A percentile compares a stretch with the other conserved stretches of the same genome.
phyloP scores from a whole-genome alignment of 1,284 basidiomycete species.

The Chondrostereum purpureum region DNA sequence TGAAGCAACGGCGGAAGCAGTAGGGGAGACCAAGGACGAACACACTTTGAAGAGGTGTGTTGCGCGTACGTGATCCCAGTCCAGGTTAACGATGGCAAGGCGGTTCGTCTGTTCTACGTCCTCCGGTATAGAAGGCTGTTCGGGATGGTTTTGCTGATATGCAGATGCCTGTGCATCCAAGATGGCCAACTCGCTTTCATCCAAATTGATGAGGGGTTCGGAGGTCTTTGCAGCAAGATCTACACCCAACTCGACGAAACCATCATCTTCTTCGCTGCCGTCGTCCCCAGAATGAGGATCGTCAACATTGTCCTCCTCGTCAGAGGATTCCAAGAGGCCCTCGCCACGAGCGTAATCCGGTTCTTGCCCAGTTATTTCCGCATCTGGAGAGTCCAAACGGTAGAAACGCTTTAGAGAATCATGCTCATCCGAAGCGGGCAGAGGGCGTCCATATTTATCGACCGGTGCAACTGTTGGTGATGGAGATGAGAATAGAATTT shows the following conservation, averaged over 20 bases:
- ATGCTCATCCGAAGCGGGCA: slow-evolving; percentile 63
- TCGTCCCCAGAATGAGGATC: slow-evolving; percentile 20
- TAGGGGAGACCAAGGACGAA: slow-evolving; percentile 75
- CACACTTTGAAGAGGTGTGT: slow-evolving; percentile 91
- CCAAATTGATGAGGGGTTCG: slow-evolving; percentile 68
- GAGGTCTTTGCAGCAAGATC: slow-evolving; percentile 38
- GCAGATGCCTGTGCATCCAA: slow-evolving; percentile 70
- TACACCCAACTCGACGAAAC: slow-evolving; percentile 44
- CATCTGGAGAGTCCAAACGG: slow-evolving; percentile 51
- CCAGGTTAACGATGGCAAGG: slow-evolving; percentile 91
- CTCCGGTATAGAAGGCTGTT: slow-evolving; percentile 24
- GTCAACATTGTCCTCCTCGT: slow-evolving; percentile 57
- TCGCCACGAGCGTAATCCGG: slow-evolving; percentile 90
- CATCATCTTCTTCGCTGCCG: slow-evolving; percentile 36
- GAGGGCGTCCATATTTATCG: slow-evolving; percentile 86
- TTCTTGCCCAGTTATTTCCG: slow-evolving; percentile 22
- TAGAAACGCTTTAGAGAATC: slow-evolving; percentile 84
- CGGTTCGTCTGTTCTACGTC: slow-evolving; percentile 57
- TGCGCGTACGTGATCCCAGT: slow-evolving; percentile 97
- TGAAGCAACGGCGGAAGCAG: slow-evolving; percentile 32
- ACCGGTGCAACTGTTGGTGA: slow-evolving; percentile 51
- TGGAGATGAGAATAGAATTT: slow-evolving; percentile 10
- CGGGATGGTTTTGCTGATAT: slow-evolving; percentile 44
- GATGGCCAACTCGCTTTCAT: slow-evolving; percentile 66
- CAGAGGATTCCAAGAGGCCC: slow-evolving; percentile 83